Conservation (phyloP, 2,329 filamentous ascomycete species). For the Cadophora sp. region DNA sequence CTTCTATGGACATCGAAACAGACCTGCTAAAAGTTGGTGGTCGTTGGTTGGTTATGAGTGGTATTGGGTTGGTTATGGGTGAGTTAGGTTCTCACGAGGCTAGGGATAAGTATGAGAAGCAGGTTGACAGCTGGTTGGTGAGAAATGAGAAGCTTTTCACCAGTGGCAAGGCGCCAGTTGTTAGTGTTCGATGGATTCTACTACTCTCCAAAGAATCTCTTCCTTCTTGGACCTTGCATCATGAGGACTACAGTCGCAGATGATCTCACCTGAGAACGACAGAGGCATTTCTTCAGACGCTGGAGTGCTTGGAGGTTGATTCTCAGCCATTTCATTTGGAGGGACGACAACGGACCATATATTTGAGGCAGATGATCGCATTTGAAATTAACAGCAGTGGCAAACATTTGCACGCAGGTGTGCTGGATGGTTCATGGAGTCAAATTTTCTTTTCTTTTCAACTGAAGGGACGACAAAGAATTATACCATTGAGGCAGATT, state of each 20-base stretch:
- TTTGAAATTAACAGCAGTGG: no score
- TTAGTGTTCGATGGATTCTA: neutral
- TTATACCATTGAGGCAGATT: no score
- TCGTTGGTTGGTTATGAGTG: neutral
- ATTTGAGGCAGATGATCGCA: no score
- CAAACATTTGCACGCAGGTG: no score
- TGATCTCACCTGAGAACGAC: no score
- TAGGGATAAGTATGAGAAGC: neutral
- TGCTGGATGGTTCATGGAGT: no score
- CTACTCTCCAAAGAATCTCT: neutral
- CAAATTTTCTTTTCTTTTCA: no score
- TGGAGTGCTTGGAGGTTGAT: no score
- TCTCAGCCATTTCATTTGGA: no score
- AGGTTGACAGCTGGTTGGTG: neutral
- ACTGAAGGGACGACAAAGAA: no score
- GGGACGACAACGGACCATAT: no score
- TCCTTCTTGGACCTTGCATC: neutral
- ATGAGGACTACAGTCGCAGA: neutral
- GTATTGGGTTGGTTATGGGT: neutral
- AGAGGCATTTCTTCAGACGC: no score
- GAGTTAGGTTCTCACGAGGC: neutral
- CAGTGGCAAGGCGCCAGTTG: neutral
- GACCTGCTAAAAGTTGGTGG: neutral
- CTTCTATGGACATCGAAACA: neutral
- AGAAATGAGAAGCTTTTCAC: neutral